Conservation (phyloP, 2,329 filamentous ascomycete species). For the Colletotrichum sp. region DNA sequence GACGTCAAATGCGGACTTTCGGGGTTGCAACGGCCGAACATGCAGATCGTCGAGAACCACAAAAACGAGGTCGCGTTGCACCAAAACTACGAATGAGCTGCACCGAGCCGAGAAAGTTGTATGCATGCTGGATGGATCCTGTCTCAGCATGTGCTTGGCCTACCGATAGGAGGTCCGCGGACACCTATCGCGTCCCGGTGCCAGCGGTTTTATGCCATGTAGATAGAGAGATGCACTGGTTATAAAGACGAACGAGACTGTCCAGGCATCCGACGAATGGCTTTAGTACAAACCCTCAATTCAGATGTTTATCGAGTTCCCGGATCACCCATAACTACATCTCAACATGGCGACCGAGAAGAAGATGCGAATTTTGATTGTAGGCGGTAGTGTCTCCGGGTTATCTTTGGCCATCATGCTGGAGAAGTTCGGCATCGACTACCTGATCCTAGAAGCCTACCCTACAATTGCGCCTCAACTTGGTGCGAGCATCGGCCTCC, state of each 20-base stretch:
- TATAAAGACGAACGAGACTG: background rate
- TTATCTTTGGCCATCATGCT: conserved; percentile 37
- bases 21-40: background rate
- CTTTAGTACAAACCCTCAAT: background rate
- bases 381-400: conserved; percentile 52
- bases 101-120: background rate
- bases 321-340: background rate
- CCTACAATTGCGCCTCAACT: conserved; percentile 44
- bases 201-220: background rate
- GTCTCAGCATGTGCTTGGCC: background rate
- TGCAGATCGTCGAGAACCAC: background rate
- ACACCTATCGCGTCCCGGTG: background rate
- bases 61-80: background rate
- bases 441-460: conserved; percentile 50
- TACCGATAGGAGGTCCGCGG: background rate
- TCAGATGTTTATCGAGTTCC: no score
- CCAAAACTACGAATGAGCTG: background rate
- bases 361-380: conserved; percentile 42
- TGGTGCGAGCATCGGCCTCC: conserved; percentile 51
- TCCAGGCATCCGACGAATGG: background rate
- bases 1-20: background rate
- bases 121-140: background rate
- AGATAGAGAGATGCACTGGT: background rate
- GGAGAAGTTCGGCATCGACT: conserved; percentile 49
- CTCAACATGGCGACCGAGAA: background rate